phyloP scores from a whole-genome alignment of 2,329 filamentous ascomycete genomes.

The Sporothrix euskadiensis region DNA sequence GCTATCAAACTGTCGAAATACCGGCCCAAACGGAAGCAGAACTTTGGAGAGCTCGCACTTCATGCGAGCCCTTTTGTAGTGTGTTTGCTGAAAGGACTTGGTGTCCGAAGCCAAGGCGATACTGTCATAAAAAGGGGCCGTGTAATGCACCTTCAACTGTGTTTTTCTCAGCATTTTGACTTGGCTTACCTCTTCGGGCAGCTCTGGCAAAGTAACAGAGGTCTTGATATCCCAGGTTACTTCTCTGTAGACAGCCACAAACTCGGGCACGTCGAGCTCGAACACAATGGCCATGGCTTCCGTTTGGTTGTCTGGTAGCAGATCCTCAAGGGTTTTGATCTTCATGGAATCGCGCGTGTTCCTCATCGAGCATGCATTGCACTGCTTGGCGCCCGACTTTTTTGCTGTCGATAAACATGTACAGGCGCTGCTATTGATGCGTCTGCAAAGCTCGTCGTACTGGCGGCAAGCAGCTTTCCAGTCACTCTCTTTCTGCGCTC shows the following conservation, averaged over 20 bases:
- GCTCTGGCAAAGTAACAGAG: constrained; percentile 35
- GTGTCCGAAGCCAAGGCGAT: constrained; percentile 21
- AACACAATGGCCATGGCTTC: constrained; percentile 44
- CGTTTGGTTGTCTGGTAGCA: constrained; percentile 40
- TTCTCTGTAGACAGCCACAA: constrained; percentile 45
- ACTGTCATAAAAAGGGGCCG: too few relatives aligned
- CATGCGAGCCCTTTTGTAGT: constrained; percentile 48
- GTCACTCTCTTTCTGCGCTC: constrained; percentile 39
- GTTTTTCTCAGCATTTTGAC: constrained; percentile 30
- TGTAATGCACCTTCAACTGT: background rate
- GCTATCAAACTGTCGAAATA: constrained; percentile 51
- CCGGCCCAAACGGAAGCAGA: constrained; percentile 49
- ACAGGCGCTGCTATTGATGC: constrained; percentile 39
- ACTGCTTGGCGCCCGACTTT: constrained; percentile 36
- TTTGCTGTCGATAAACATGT: constrained; percentile 36
- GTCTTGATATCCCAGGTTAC: constrained; percentile 45
- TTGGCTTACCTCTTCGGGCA: background rate
- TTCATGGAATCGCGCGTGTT: constrained; percentile 37
- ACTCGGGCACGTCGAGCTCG: constrained; percentile 43
- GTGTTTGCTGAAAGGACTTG: constrained; percentile 42
- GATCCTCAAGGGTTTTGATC: constrained; percentile 45
- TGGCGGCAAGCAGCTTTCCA: constrained; percentile 38
- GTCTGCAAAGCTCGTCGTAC: constrained; percentile 40
- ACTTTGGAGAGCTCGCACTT: constrained; percentile 46
- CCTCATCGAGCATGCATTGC: constrained; percentile 42